phyloP scores from a whole-genome alignment of 768 basidiomycete genomes.

The Nevesoporus exiguus region DNA sequence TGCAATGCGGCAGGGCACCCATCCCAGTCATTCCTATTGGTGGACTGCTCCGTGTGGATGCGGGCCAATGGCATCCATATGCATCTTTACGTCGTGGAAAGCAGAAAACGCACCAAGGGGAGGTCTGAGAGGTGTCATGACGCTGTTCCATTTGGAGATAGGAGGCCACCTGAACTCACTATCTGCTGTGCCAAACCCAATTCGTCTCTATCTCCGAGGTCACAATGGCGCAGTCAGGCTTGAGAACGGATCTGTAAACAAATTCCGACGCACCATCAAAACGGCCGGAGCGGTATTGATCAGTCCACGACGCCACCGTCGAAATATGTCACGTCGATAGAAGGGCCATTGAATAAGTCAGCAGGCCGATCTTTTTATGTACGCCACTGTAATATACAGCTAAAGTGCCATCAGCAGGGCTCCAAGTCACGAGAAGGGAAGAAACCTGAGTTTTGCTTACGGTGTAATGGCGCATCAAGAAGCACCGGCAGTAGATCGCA shows the following conservation, averaged over 20 bases:
- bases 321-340: constrained; percentile 10
- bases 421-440: constrained; percentile 17
- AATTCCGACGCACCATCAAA: constrained; percentile 20
- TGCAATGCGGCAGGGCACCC: background rate
- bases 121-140: constrained; percentile 13
- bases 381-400: constrained; percentile 13
- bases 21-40: constrained; percentile 9
- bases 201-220: constrained; percentile 25
- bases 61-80: constrained; percentile 1
- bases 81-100: constrained; percentile 25
- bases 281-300: constrained; percentile 16
- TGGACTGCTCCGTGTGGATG: constrained; percentile 1
- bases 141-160: constrained; percentile 24
- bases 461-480: constrained; percentile 20
- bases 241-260: constrained; percentile 18
- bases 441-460: constrained; percentile 1
- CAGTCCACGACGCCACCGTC: constrained; percentile 25
- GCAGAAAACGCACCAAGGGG: background rate
- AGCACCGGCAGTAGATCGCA: constrained; percentile 21
- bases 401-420: constrained; percentile 10
- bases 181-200: constrained; percentile 22
- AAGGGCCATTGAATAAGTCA: constrained; percentile 10
- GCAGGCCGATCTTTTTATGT: constrained; percentile 20
- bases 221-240: constrained; percentile 9
- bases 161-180: constrained; percentile 13